phyloP scores from a whole-genome alignment of 2,329 filamentous ascomycete genomes.

The Lithohypha guttulata region DNA sequence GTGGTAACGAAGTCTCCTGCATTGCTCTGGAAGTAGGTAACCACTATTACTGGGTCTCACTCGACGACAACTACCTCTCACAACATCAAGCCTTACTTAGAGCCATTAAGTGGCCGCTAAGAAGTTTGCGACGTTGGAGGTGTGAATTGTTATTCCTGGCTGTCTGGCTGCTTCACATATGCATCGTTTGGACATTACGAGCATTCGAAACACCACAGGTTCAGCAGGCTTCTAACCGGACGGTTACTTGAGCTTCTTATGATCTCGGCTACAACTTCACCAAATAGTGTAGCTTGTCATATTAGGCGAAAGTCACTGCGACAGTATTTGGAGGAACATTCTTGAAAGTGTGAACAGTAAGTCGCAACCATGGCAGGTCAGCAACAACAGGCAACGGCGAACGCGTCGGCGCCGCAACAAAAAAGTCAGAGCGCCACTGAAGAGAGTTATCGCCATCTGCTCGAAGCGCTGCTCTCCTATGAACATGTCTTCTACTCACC shows the following conservation, averaged over 20 bases:
- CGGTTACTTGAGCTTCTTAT: not conserved
- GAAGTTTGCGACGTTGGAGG: not conserved
- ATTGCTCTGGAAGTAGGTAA: too few species aligned
- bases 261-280: not conserved
- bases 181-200: slow-evolving; percentile 2
- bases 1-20: too few species aligned
- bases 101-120: not conserved
- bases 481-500: slow-evolving; percentile 8
- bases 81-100: not conserved
- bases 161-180: slow-evolving; percentile 3
- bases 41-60: not conserved
- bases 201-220: slow-evolving; percentile 1
- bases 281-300: too few species aligned
- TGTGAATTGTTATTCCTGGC: slow-evolving; percentile 2
- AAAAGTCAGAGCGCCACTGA: too few species aligned
- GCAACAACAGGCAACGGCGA: too few species aligned
- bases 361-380: too few species aligned
- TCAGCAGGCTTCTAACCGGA: not conserved
- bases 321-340: too few species aligned
- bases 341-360: too few species aligned
- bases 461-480: not conserved
- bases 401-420: too few species aligned
- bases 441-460: too few species aligned
- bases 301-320: too few species aligned
- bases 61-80: not conserved